Evolutionary conservation across 768 basidiomycete genomes (phyloP).

Genomic region (Collybia sordida): DNA sequence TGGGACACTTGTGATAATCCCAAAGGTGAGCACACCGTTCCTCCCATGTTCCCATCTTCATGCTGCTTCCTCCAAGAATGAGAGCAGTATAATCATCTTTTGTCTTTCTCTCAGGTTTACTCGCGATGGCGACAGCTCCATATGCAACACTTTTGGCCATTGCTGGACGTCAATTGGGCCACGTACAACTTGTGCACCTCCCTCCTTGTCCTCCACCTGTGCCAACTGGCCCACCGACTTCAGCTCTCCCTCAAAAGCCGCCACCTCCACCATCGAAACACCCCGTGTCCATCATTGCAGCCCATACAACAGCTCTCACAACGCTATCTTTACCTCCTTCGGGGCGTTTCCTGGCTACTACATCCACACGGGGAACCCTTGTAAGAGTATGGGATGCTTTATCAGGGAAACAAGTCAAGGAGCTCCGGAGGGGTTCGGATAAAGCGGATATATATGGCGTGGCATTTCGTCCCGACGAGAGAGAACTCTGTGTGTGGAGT

Average conservation of each 20-base stretch:
- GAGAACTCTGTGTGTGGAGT: constrained; percentile 88
- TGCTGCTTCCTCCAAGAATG: not conserved
- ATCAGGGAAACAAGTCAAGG: constrained; percentile 71
- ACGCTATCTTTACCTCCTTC: constrained; percentile 78
- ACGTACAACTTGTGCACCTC: constrained; percentile 84
- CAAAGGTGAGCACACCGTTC: constrained; percentile 50
- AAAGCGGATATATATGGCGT: constrained; percentile 91
- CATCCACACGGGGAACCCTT: constrained; percentile 80
- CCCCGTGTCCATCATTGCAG: constrained; percentile 78
- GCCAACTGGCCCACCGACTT: constrained; percentile 54
- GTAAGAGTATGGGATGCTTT: constrained; percentile 83
- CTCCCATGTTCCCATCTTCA: constrained; percentile 1
- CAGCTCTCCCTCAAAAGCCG: constrained; percentile 51
- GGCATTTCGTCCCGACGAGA: constrained; percentile 83
- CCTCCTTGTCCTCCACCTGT: constrained; percentile 72
- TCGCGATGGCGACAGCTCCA: constrained; percentile 77
- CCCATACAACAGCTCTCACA: constrained; percentile 78
- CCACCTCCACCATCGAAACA: constrained; percentile 60
- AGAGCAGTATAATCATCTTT: not conserved
- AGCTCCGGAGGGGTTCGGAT: constrained; percentile 84
- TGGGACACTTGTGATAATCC: constrained; percentile 91
- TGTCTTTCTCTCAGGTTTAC: constrained; percentile 48
- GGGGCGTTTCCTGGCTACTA: constrained; percentile 79
- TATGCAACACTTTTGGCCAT: constrained; percentile 82
- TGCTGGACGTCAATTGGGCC: constrained; percentile 83